These are phyloP conservation scores for Multifurca ochricompacta DNA, from an alignment of 768 basidiomycete genomes.

Conservation along the genomic window DNA sequence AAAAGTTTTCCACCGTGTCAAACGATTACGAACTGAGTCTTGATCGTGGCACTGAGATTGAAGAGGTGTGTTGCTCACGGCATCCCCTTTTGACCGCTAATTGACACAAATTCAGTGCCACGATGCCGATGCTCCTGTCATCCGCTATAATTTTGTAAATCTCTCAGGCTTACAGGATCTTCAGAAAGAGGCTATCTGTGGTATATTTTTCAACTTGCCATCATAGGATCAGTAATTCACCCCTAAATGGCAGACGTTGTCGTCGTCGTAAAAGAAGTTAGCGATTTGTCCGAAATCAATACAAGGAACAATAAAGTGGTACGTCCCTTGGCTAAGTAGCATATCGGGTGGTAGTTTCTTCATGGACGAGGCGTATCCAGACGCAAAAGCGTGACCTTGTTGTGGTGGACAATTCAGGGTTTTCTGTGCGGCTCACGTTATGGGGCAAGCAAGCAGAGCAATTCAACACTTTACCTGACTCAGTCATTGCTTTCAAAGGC, in stretches of 20 bases:
- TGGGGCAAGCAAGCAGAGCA: conserved; percentile 96
- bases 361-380: conserved; percentile 32
- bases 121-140: conserved; percentile 69
- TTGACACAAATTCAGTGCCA: conserved; percentile 49
- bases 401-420: conserved; percentile 77
- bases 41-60: conserved; percentile 77
- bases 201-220: conserved; percentile 35
- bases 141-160: conserved; percentile 77
- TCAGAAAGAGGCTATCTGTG: conserved; percentile 76
- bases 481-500: conserved; percentile 89
- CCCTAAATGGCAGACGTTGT: conserved; percentile 60
- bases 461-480: conserved; percentile 48
- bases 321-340: not conserved
- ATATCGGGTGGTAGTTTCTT: not conserved
- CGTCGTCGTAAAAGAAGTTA: conserved; percentile 74
- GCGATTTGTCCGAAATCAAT: conserved; percentile 59
- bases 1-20: conserved; percentile 82
- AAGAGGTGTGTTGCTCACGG: conserved; percentile 49
- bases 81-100: not conserved
- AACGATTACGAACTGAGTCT: conserved; percentile 92
- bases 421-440: conserved; percentile 74
- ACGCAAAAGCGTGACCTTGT: conserved; percentile 84
- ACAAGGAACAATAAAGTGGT: conserved; percentile 67
- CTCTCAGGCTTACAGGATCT: conserved; percentile 54
- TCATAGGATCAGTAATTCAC: not conserved